A percentile compares a stretch with the other conserved stretches of the same genome.
phyloP scores from a whole-genome alignment of 2,329 filamentous ascomycete species.

The Mycogone perniciosa region DNA sequence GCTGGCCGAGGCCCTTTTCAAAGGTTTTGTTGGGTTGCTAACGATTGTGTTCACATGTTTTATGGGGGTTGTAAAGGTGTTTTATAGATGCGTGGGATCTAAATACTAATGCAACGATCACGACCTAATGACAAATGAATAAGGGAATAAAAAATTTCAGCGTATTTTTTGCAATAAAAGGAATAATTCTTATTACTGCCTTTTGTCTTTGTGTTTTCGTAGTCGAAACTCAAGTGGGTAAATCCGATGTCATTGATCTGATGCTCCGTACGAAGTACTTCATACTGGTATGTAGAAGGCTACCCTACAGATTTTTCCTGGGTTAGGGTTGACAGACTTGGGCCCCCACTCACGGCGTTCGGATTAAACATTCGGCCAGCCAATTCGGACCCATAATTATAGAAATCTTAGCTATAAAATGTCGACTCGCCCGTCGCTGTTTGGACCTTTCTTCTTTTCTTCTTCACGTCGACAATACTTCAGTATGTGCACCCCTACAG shows the following conservation, averaged over 20 bases:
- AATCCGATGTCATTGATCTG: too few relatives aligned
- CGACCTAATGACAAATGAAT: slow-evolving; percentile 3
- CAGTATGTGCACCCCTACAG: slow-evolving; percentile 37
- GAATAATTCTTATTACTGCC: not conserved
- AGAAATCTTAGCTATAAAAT: slow-evolving; percentile 26
- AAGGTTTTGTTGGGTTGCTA: slow-evolving; percentile 52
- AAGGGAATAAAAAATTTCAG: not conserved
- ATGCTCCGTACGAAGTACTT: too few relatives aligned
- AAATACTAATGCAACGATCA: slow-evolving; percentile 29
- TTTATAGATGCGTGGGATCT: slow-evolving; percentile 45
- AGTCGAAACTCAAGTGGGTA: not conserved
- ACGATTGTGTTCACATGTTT: slow-evolving; percentile 50
- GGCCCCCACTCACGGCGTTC: too few relatives aligned
- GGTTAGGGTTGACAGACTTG: too few relatives aligned
- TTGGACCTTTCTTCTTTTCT: slow-evolving; percentile 37
- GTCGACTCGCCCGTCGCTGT: slow-evolving; percentile 18
- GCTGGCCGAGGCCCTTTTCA: slow-evolving; percentile 47
- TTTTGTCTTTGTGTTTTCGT: not conserved
- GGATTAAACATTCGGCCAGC: slow-evolving; percentile 13
- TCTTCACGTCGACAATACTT: slow-evolving; percentile 28
- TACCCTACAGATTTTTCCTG: too few relatives aligned
- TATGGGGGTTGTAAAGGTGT: slow-evolving; percentile 41
- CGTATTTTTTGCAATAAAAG: not conserved
- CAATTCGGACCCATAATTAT: not conserved
- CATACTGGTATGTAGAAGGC: too few relatives aligned